A percentile compares a stretch with the other conserved stretches of the same genome.
Evolutionary conservation across 495 filamentous ascomycete species (phyloP).

Genomic region (Penicillium nucicola): DNA sequence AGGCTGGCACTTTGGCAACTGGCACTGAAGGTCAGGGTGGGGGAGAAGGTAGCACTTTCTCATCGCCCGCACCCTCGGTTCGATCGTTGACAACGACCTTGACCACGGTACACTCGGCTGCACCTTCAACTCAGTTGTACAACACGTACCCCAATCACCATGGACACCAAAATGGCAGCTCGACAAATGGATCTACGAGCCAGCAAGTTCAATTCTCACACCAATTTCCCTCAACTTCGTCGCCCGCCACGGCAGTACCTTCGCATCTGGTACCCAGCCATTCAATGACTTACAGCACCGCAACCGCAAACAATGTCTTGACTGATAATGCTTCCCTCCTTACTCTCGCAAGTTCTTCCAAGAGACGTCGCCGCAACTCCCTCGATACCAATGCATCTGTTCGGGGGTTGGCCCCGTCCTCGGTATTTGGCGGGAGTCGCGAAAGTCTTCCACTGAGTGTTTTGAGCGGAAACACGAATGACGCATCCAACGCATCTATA

Average conservation of each 20-base stretch:
- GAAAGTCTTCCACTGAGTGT: slow-evolving; percentile 88
- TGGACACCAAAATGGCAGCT: slow-evolving; percentile 41
- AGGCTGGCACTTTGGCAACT: slow-evolving; percentile 71
- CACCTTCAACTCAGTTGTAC: slow-evolving; percentile 61
- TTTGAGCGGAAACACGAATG: slow-evolving; percentile 72
- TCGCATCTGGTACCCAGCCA: slow-evolving; percentile 68
- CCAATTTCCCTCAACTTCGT: slow-evolving; percentile 69
- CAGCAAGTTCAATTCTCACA: slow-evolving; percentile 74
- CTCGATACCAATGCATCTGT: slow-evolving; percentile 96
- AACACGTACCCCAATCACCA: slow-evolving; percentile 37
- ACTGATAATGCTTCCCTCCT: slow-evolving; percentile 95
- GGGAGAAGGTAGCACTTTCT: slow-evolving; percentile 81
- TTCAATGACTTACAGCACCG: slow-evolving; percentile 79
- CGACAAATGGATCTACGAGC: slow-evolving; percentile 45
- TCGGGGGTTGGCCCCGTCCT: slow-evolving; percentile 86
- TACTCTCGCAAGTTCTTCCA: slow-evolving; percentile 93
- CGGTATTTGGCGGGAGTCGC: slow-evolving; percentile 82
- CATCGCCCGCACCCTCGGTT: slow-evolving; percentile 87
- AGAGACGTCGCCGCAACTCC: slow-evolving; percentile 80
- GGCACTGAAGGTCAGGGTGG: slow-evolving; percentile 61
- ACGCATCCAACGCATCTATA: slow-evolving; percentile 44
- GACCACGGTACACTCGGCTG: slow-evolving; percentile 90
- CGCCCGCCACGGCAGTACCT: slow-evolving; percentile 75
- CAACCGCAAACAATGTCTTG: slow-evolving; percentile 87
- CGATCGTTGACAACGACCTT: slow-evolving; percentile 91